Evolutionary conservation across 805 yeast genomes (phyloP).

Genomic region (Tetrapisispora taiwanensis): DNA sequence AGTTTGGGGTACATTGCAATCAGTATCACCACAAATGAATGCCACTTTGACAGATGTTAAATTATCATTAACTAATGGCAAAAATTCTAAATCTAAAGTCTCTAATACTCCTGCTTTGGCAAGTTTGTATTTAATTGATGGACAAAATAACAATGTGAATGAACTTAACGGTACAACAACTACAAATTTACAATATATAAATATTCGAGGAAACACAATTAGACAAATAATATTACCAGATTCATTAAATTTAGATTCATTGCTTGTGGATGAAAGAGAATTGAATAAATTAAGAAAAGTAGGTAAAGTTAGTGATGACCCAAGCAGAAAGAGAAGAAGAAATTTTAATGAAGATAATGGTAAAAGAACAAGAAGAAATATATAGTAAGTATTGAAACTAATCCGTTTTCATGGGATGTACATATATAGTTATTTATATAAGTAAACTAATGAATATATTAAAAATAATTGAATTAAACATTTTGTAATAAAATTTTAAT

Average conservation of each 20-base stretch:
- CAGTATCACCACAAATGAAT: slow-evolving; percentile 89
- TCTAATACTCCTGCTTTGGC: slow-evolving; percentile 17
- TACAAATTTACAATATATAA: slow-evolving; percentile 57
- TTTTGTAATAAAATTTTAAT: no score
- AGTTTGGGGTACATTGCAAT: slow-evolving; percentile 70
- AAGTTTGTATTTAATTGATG: slow-evolving; percentile 12
- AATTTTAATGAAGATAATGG: slow-evolving; percentile 14
- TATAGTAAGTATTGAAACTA: background rate
- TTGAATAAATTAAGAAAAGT: slow-evolving; percentile 19
- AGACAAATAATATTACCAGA: slow-evolving; percentile 81
- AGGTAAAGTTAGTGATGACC: slow-evolving; percentile 21
- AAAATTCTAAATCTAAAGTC: slow-evolving; percentile 3
- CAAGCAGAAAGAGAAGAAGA: slow-evolving; percentile 19
- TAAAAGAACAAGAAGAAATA: slow-evolving; percentile 30
- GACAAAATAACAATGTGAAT: slow-evolving; percentile 3
- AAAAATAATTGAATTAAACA: no score
- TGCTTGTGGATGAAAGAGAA: slow-evolving; percentile 39
- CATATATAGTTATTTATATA: no score
- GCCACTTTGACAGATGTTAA: slow-evolving; percentile 70
- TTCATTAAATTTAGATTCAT: slow-evolving; percentile 59
- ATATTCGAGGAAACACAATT: slow-evolving; percentile 81
- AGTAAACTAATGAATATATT: no score
- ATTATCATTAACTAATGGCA: slow-evolving; percentile 43
- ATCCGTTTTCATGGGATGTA: no score
- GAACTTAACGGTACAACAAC: slow-evolving; percentile 44